Evolutionary conservation across 129 eudicot genomes (phyloP), one percentile per base, ranked within the genome.

Genomic region (Saposhnikovia divaricata): DNA sequence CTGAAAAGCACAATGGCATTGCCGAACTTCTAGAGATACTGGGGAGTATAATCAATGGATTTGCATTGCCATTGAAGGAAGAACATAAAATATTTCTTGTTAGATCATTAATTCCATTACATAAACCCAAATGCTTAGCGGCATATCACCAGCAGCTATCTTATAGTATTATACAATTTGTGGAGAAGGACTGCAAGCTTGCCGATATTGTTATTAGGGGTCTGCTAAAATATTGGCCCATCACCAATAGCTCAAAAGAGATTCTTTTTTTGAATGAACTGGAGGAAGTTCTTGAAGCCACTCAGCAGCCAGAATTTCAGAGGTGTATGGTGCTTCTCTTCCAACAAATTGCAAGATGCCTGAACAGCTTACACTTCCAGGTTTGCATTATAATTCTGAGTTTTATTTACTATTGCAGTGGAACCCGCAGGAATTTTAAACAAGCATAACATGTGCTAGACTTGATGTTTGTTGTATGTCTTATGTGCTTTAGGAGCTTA

Each of bases 191-290:
- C 74, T 86, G 90, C 79, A 91, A 91, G 79, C 93, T 91, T 77
- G 90, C 97, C 18, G 97, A 91, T 83, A 89, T 92, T 78, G 97
- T 91, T 72, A 91, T 91, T 19, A 89, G 97, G 79, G 97, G 97
- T 14, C 81, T 91, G 40, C 81, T 89, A 78, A 89, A 89, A 55
- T 91, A 91, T 81, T 91, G 97, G 97, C 97, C 97, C 3, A 77
- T 91, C 77, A 91, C 96, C 45, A 91, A 91, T 75, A 88, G 96
- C 83, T 84, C 91, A 42, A 91, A 91, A 79, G 92, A 89, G 87
- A 90, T 89, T 18, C 85, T 92, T 92, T 92, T 92, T 63, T 82
- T 92, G 69, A 90, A 92, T 70, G 97, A 89, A 84, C 89, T 92
- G 31, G 97, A 92, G 82, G 97, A 92, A 82, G 97, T 92, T 74